These are phyloP conservation scores for Austropuccinia psidii DNA, from an alignment of 1,284 basidiomycete genomes.

Conservation along the genomic window DNA sequence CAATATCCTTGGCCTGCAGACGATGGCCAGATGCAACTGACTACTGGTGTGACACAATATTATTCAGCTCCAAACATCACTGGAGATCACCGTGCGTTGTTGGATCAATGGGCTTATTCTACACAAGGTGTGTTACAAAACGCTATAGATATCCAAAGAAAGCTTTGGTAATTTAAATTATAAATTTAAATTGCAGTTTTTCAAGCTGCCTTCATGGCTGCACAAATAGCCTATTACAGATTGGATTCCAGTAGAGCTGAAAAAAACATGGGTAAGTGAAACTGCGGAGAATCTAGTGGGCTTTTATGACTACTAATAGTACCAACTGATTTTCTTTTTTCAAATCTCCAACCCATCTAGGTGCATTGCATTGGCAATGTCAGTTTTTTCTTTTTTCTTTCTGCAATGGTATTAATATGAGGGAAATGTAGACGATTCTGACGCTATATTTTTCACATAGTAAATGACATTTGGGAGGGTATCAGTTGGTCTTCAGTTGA, in stretches of 20 bases:
- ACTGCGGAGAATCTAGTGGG: not conserved
- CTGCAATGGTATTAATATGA: not conserved
- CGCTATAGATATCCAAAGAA: slow-evolving; percentile 43
- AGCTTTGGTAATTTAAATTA: slow-evolving; percentile 25
- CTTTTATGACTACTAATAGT: too few species aligned
- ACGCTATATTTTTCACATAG: slow-evolving; percentile 38
- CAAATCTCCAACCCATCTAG: slow-evolving; percentile 3
- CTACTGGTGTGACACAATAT: slow-evolving; percentile 37
- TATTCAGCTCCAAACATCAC: slow-evolving; percentile 35
- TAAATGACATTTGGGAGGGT: slow-evolving; percentile 63
- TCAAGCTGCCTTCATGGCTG: slow-evolving; percentile 55
- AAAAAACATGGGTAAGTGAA: slow-evolving; percentile 58
- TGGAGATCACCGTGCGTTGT: slow-evolving; percentile 1
- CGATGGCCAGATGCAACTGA: slow-evolving; percentile 40
- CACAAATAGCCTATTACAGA: slow-evolving; percentile 59
- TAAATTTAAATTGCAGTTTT: slow-evolving; percentile 50
- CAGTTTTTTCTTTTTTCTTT: not conserved
- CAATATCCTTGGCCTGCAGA: slow-evolving; percentile 41
- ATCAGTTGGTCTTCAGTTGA: slow-evolving; percentile 59
- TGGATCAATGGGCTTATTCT: slow-evolving; percentile 38
- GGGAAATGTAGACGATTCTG: not conserved
- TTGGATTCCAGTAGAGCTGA: slow-evolving; percentile 56
- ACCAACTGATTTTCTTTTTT: not conserved
- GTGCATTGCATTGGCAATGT: slow-evolving; percentile 41
- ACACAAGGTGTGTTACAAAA: slow-evolving; percentile 46